Evolutionary conservation across 306 rosid genomes (phyloP).

Genomic region (Vigna hirtella): DNA sequence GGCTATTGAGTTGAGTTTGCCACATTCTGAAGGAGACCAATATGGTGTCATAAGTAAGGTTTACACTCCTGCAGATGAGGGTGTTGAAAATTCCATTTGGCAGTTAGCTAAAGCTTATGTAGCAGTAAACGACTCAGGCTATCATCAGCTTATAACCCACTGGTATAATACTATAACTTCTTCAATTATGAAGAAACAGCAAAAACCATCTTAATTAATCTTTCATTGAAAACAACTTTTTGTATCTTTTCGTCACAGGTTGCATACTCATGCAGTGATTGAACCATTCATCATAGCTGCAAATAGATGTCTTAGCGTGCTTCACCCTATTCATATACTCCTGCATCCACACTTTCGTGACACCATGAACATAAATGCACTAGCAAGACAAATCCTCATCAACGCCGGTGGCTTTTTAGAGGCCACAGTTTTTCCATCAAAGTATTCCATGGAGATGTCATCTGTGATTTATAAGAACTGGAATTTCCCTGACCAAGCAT

Average conservation of each 20-base stretch:
- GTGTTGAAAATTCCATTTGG: constrained; percentile 70
- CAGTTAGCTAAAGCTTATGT: constrained; percentile 87
- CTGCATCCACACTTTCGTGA: constrained; percentile 82
- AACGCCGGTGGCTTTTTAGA: constrained; percentile 77
- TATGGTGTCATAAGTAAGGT: constrained; percentile 68
- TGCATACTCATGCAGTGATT: constrained; percentile 81
- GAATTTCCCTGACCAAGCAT: constrained; percentile 78
- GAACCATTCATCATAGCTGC: constrained; percentile 86
- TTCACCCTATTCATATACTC: constrained; percentile 83
- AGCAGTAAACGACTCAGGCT: constrained; percentile 68
- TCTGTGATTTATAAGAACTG: constrained; percentile 73
- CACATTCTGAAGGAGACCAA: constrained; percentile 62
- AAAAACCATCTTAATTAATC: background rate
- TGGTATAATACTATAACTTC: constrained; percentile 53
- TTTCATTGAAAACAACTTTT: background rate
- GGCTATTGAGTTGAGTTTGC: constrained; percentile 82
- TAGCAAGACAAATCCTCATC: constrained; percentile 70
- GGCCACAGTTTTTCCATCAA: constrained; percentile 62
- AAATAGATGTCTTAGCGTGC: constrained; percentile 77
- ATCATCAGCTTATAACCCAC: constrained; percentile 81
- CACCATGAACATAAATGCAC: constrained; percentile 84
- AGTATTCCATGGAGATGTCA: constrained; percentile 75
- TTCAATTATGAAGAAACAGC: constrained; percentile 10
- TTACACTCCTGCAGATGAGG: constrained; percentile 59
- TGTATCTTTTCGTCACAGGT: constrained; percentile 51